Evolutionary conservation across 352 stramenopile genomes (phyloP), one percentile per base, ranked within the genome.

Genomic region (Phytopythium ostracodes): DNA sequence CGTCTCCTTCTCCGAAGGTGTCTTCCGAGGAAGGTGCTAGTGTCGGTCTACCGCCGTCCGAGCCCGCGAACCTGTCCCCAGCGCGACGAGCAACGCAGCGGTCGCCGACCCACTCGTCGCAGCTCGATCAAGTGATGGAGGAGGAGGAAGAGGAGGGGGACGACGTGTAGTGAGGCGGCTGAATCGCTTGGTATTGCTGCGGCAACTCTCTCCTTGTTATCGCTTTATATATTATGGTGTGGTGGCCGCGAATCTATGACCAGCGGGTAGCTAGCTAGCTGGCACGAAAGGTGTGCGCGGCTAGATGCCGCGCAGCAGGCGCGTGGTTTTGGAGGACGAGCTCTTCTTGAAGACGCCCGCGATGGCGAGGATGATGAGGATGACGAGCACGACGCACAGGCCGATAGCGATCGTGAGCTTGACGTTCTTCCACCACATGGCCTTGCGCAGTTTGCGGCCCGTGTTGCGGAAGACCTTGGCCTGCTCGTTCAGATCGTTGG

Each of bases 361-460:
- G 40, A 89, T 72, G 24, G 84, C 79, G 33, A 95, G 78, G 58
- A 93, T 79, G 36, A 95, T 75, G 42, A 95, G 66, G 33, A 95
- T 64, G 20, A 91, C 81, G 42, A 95, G 75, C 27, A 95, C 71
- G 52, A 71, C 72, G 55, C 77, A 81, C 25, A 89, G 62, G 25
- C 67, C 68, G 18, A 95, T 79, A 29, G 78, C 62, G 36, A 95
- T 76, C 59, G 76, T 92, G 54, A 93, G 72, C 53, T 85, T 83
- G 60, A 91, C 73, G 70, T 95, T 93, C 66, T 92, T 92, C 86
- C 84, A 93, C 84, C 84, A 93, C 84, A 95, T 92, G 43, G 78
- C 70, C 55, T 84, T 83, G 47, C 81, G 80, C 51, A 95, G 64
- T 61, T 91, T 90, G 50, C 84, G 85, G 4, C 86, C 82, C 11